These are phyloP conservation scores for Talaromyces proteolyticus DNA, from an alignment of 495 filamentous ascomycete genomes.

Conservation along the genomic window DNA sequence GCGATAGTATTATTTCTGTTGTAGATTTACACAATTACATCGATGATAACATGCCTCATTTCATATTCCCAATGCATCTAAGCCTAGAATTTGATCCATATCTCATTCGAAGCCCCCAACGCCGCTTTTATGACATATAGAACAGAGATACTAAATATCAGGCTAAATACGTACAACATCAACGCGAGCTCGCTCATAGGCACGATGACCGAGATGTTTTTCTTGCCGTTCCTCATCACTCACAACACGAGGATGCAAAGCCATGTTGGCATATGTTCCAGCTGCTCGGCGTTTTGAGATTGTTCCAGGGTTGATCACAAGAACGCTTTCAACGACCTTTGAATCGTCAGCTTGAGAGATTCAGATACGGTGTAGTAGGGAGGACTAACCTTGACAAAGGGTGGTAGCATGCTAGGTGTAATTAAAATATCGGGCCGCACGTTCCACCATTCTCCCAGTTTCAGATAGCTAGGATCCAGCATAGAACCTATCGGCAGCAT, in stretches of 20 bases:
- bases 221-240: slow-evolving; percentile 52
- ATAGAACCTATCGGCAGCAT: slow-evolving; percentile 61
- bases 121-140: slow-evolving; percentile 6
- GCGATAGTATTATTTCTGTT: too few species aligned
- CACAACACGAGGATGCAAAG: slow-evolving; percentile 56
- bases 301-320: slow-evolving; percentile 82
- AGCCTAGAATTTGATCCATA: too few species aligned
- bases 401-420: slow-evolving; percentile 72
- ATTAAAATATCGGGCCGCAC: slow-evolving; percentile 81
- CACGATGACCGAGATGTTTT: slow-evolving; percentile 59
- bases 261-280: slow-evolving; percentile 76
- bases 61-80: too few species aligned
- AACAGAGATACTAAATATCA: neutral
- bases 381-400: slow-evolving; percentile 74
- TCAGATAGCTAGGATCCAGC: slow-evolving; percentile 79
- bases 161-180: slow-evolving; percentile 73
- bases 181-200: slow-evolving; percentile 78
- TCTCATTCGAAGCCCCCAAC: neutral
- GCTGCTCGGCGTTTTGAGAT: slow-evolving; percentile 76
- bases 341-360: slow-evolving; percentile 1
- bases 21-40: too few species aligned
- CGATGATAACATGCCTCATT: too few species aligned
- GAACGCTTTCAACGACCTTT: slow-evolving; percentile 77
- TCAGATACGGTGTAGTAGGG: neutral
- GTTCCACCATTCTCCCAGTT: slow-evolving; percentile 84